Conservation (phyloP, 768 basidiomycete genomes). For the button mushroom (Agaricus bisporus) region DNA sequence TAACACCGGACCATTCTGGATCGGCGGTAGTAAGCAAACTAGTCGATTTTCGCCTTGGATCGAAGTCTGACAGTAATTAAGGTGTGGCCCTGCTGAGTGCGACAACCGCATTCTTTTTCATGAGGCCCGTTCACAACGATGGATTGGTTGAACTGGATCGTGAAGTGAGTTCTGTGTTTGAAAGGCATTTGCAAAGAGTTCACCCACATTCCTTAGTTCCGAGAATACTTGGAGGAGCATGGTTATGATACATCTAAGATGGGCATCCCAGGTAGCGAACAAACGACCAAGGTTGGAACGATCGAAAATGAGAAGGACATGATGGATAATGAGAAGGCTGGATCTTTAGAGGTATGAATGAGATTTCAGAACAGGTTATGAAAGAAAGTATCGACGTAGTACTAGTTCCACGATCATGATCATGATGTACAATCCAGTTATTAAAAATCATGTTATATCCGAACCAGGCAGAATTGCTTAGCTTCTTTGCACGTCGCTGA, state of each 20-base stretch:
- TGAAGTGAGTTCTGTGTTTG: slow-evolving; percentile 32
- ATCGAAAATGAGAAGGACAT: too few species aligned
- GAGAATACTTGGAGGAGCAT: slow-evolving; percentile 14
- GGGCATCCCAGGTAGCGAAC: slow-evolving; percentile 2
- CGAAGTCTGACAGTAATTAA: slow-evolving; percentile 7
- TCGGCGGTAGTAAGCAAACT: slow-evolving; percentile 55
- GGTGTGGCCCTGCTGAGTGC: slow-evolving; percentile 78
- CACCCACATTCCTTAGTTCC: slow-evolving; percentile 9
- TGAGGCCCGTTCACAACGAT: slow-evolving; percentile 68
- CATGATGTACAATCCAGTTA: too few species aligned
- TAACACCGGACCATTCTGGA: slow-evolving; percentile 85
- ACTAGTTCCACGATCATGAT: too few species aligned
- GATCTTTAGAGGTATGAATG: too few species aligned
- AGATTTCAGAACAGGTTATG: too few species aligned
- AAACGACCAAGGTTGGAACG: too few species aligned
- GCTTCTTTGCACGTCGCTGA: too few species aligned
- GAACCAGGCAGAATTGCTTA: too few species aligned
- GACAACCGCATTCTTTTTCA: slow-evolving; percentile 60
- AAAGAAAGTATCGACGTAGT: too few species aligned
- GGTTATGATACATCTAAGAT: slow-evolving; percentile 16
- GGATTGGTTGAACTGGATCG: slow-evolving; percentile 76
- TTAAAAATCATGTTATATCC: too few species aligned
- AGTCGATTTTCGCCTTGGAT: not conserved
- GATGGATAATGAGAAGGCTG: too few species aligned
- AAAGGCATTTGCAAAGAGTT: too few species aligned